phyloP scores from a whole-genome alignment of 257 asterid genomes.

The Plantago ovata region DNA sequence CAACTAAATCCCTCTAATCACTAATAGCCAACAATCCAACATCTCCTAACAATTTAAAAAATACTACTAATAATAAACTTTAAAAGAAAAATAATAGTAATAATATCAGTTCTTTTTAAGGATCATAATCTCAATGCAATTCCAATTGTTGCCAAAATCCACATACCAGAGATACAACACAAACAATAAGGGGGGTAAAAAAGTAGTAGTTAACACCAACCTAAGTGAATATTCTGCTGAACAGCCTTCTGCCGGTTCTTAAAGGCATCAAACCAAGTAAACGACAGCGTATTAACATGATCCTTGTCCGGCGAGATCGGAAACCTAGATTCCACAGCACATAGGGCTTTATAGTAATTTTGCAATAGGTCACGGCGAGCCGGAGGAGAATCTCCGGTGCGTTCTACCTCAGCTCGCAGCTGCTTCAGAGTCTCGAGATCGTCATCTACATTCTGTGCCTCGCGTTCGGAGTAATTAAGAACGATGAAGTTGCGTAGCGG shows the following conservation, averaged over 20 bases:
- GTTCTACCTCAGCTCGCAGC: conserved; percentile 68
- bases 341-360: conserved; percentile 86
- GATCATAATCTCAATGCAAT: background rate
- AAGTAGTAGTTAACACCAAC: conserved; percentile 26
- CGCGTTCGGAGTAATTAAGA: conserved; percentile 81
- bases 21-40: no score
- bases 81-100: no score
- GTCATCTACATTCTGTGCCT: conserved; percentile 83
- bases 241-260: conserved; percentile 70
- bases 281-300: conserved; percentile 70
- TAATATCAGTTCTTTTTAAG: no score
- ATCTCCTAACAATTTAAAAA: no score
- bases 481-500: conserved; percentile 84
- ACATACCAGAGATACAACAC: background rate
- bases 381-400: conserved; percentile 63
- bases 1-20: background rate
- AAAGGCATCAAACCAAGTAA: conserved; percentile 94
- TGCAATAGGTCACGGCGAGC: conserved; percentile 90
- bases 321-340: conserved; percentile 89
- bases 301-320: conserved; percentile 88
- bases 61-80: no score
- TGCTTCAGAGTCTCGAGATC: conserved; percentile 78
- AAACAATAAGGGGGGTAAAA: background rate
- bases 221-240: conserved; percentile 88
- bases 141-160: background rate